Percentiles rank a stretch among this genome's conserved stretches.
Evolutionary conservation across 2,329 filamentous ascomycete genomes (phyloP).

Genomic region (Sporothrix sp.): DNA sequence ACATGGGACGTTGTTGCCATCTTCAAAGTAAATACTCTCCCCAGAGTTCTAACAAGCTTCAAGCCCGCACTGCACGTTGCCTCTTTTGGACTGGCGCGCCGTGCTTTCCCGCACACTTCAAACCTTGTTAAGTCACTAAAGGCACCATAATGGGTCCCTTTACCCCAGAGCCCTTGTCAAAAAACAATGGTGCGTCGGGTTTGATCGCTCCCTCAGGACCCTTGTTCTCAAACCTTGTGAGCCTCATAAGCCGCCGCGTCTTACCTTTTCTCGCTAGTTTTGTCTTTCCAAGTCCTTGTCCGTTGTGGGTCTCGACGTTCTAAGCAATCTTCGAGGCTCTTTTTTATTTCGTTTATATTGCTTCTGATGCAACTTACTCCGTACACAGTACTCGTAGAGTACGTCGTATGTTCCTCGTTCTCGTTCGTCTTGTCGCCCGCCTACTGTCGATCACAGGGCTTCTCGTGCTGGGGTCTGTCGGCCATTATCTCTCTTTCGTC

Average conservation of each 20-base stretch:
- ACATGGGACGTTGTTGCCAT: too few relatives aligned
- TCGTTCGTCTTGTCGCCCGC: neutral
- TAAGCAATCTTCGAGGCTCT: neutral
- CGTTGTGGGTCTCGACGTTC: neutral
- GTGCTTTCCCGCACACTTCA: neutral
- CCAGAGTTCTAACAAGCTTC: too few relatives aligned
- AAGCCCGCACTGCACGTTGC: neutral
- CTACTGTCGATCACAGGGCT: too few relatives aligned
- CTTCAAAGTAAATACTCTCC: too few relatives aligned
- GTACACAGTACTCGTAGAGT: neutral
- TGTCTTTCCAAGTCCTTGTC: neutral
- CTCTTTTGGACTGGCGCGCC: neutral
- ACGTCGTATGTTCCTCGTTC: neutral
- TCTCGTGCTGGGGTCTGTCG: neutral
- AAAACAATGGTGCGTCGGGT: constrained; percentile 4
- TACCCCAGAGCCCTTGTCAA: neutral
- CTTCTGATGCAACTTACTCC: neutral
- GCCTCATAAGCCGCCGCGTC: neutral
- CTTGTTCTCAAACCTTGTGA: constrained; percentile 11
- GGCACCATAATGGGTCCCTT: too few relatives aligned
- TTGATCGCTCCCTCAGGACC: constrained; percentile 15
- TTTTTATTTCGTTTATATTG: neutral
- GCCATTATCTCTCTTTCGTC: neutral
- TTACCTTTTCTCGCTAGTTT: neutral
- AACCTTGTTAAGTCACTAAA: neutral